A percentile compares a stretch with the other conserved stretches of the same genome.
phyloP scores from a whole-genome alignment of 2,329 filamentous ascomycete genomes.

The Beauveria medogensis region DNA sequence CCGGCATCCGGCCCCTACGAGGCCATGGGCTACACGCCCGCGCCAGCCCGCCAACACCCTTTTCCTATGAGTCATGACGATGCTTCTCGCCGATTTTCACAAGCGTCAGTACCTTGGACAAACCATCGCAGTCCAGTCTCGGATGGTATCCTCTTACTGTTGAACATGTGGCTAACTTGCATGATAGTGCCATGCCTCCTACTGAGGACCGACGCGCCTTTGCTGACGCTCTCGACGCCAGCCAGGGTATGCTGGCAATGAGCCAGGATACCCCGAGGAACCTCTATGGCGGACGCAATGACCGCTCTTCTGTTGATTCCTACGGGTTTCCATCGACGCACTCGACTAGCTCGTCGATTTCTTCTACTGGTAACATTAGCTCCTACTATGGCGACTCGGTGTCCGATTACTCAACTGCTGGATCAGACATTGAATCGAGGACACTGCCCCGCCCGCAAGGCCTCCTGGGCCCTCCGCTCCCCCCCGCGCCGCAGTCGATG shows the following conservation, averaged over 20 bases:
- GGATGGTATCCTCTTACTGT: constrained; percentile 43
- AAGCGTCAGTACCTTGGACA: constrained; percentile 65
- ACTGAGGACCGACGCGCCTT: constrained; percentile 59
- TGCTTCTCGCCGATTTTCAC: constrained; percentile 62
- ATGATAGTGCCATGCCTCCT: constrained; percentile 29
- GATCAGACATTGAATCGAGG: constrained; percentile 79
- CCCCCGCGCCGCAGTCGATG: constrained; percentile 89
- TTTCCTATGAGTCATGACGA: constrained; percentile 49
- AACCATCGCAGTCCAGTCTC: constrained; percentile 12
- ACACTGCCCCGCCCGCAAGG: constrained; percentile 75
- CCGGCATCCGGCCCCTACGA: constrained; percentile 63
- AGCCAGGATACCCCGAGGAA: constrained; percentile 91
- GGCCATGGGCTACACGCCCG: constrained; percentile 64
- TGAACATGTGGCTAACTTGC: constrained; percentile 13
- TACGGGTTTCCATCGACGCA: constrained; percentile 86
- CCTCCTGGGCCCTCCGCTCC: constrained; percentile 51
- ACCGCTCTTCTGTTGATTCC: constrained; percentile 69
- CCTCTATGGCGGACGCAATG: constrained; percentile 66
- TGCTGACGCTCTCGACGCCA: constrained; percentile 84
- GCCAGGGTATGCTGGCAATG: constrained; percentile 90
- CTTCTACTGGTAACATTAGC: constrained; percentile 70
- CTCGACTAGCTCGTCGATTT: constrained; percentile 84
- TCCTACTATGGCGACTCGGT: constrained; percentile 81
- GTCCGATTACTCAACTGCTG: constrained; percentile 85
- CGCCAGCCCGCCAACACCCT: constrained; percentile 47